These are phyloP conservation scores for Cyberlindnera suaveolens DNA, from an alignment of 805 yeast species.

Conservation along the genomic window DNA sequence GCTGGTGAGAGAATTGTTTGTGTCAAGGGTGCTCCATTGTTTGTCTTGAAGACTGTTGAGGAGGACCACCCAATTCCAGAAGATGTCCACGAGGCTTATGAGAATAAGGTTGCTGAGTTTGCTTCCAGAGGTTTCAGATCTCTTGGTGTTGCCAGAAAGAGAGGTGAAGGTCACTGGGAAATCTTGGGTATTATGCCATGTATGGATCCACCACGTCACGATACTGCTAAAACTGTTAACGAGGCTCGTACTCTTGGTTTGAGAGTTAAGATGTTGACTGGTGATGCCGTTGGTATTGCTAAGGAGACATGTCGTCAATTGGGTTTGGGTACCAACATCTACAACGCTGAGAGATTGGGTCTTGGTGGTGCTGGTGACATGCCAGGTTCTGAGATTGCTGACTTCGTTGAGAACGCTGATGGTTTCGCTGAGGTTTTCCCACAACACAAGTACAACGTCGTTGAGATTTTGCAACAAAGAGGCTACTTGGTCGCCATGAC, in stretches of 20 bases:
- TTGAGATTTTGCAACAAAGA: slow-evolving; percentile 90
- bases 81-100: slow-evolving; percentile 89
- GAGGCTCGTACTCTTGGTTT: slow-evolving; percentile 91
- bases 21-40: slow-evolving; percentile 98
- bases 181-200: slow-evolving; percentile 97
- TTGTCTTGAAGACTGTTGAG: slow-evolving; percentile 93
- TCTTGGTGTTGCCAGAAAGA: slow-evolving; percentile 97
- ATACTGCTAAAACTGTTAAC: slow-evolving; percentile 88
- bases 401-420: slow-evolving; percentile 95
- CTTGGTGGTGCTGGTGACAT: slow-evolving; percentile 88
- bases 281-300: slow-evolving; percentile 99
- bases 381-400: slow-evolving; percentile 97
- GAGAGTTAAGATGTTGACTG: slow-evolving; percentile 96
- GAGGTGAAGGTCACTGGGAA: slow-evolving; percentile 98
- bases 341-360: slow-evolving; percentile 95
- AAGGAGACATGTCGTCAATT: slow-evolving; percentile 97
- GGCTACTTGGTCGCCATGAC: slow-evolving; percentile 98
- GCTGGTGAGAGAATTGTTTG: slow-evolving; percentile 91
- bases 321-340: slow-evolving; percentile 93
- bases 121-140: slow-evolving; percentile 99
- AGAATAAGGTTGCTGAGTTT: slow-evolving; percentile 95
- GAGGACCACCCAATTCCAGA: slow-evolving; percentile 96
- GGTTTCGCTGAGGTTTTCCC: slow-evolving; percentile 99
- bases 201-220: slow-evolving; percentile 99
- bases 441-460: slow-evolving; percentile 94